Evolutionary conservation across 768 basidiomycete species (phyloP).

Genomic region (Multifurca ochricompacta): DNA sequence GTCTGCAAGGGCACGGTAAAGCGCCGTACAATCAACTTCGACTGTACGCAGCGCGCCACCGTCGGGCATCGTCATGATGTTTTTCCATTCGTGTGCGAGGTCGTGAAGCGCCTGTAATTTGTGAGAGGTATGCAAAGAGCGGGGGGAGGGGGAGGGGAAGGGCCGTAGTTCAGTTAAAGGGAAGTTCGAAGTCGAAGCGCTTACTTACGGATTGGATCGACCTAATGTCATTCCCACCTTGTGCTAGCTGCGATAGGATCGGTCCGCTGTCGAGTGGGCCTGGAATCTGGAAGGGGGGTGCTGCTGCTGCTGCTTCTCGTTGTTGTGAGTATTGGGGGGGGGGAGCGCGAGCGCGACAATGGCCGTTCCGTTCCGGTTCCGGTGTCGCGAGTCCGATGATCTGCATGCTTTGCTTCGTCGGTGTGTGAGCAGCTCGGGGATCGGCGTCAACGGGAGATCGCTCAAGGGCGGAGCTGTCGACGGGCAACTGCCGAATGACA

Average conservation of each 20-base stretch:
- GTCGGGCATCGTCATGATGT: slow-evolving; percentile 7
- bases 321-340: too few relatives aligned
- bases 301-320: too few relatives aligned
- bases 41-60: not conserved
- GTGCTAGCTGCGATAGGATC: not conserved
- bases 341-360: not conserved
- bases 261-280: slow-evolving; percentile 2
- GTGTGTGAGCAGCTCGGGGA: slow-evolving; percentile 14
- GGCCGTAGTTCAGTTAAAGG: too few relatives aligned
- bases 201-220: slow-evolving; percentile 7
- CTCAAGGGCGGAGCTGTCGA: slow-evolving; percentile 11
- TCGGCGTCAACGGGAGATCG: slow-evolving; percentile 17
- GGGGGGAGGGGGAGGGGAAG: not conserved
- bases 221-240: not conserved
- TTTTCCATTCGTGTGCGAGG: slow-evolving; percentile 9
- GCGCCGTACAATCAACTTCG: slow-evolving; percentile 1
- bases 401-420: not conserved
- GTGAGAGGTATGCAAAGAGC: too few relatives aligned
- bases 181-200: not conserved
- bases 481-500: slow-evolving; percentile 4
- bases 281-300: not conserved
- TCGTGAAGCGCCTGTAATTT: not conserved
- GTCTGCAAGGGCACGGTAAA: not conserved
- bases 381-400: too few relatives aligned
- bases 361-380: not conserved